Conservation (phyloP, 768 basidiomycete species). For the Psilocybe cyanescens region DNA sequence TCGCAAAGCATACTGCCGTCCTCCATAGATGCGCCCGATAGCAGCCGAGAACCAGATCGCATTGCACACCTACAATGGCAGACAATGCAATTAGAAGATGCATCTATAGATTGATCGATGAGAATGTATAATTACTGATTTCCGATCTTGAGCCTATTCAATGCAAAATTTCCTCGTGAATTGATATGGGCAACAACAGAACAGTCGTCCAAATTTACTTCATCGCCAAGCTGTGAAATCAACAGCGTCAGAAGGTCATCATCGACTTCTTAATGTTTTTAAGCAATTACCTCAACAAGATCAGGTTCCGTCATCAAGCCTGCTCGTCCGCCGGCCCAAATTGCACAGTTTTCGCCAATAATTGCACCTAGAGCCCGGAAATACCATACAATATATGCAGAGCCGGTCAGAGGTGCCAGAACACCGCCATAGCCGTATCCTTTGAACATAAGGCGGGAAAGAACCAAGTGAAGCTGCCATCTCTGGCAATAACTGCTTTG, state of each 20-base stretch:
- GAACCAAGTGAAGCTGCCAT: conserved; percentile 49
- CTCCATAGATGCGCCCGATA: conserved; percentile 56
- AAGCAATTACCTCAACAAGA: conserved; percentile 38
- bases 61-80: conserved; percentile 37
- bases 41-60: conserved; percentile 48
- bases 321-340: conserved; percentile 42
- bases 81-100: not conserved
- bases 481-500: conserved; percentile 51
- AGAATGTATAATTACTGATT: conserved; percentile 30
- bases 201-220: conserved; percentile 48
- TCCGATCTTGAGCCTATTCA: conserved; percentile 45
- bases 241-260: conserved; percentile 1
- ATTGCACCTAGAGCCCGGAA: conserved; percentile 46
- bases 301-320: conserved; percentile 54
- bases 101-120: not conserved
- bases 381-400: conserved; percentile 49
- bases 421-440: conserved; percentile 48
- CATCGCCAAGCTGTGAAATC: conserved; percentile 38
- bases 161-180: conserved; percentile 47
- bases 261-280: not conserved
- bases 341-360: conserved; percentile 44
- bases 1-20: conserved; percentile 51
- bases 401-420: conserved; percentile 41
- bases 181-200: conserved; percentile 54
- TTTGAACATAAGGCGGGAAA: conserved; percentile 40